These are phyloP conservation scores for Boletus mariae DNA, from an alignment of 1,284 basidiomycete genomes.

Conservation along the genomic window DNA sequence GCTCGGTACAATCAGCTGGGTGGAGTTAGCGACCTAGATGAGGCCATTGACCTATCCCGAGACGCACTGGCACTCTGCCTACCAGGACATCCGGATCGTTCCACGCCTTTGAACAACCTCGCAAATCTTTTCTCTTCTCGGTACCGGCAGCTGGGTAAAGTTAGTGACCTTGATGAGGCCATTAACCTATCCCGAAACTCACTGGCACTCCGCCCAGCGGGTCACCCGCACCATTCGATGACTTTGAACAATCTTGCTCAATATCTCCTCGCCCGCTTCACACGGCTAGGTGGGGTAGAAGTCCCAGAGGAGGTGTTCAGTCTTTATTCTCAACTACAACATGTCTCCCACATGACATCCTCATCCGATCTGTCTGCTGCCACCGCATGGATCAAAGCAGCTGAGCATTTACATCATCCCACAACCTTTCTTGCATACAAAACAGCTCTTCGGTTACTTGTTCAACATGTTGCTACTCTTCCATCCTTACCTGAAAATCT, in stretches of 20 bases:
- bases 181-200: neutral
- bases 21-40: neutral
- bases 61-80: neutral
- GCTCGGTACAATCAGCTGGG: too few relatives aligned
- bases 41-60: neutral
- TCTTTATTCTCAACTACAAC: neutral
- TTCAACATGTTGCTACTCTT: constrained; percentile 1
- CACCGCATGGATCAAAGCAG: neutral
- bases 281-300: neutral
- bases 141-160: neutral
- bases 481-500: constrained; percentile 4
- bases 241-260: neutral
- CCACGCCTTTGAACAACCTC: neutral
- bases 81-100: neutral
- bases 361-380: neutral
- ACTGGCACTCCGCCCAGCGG: neutral
- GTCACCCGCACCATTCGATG: neutral
- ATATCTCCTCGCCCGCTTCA: neutral
- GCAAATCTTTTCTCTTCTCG: neutral
- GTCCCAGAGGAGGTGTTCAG: neutral
- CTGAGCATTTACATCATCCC: constrained; percentile 1
- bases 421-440: constrained; percentile 3
- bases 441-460: neutral
- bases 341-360: neutral
- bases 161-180: neutral